Evolutionary conservation across 208 protist species (phyloP), one percentile per base, ranked within the genome.

Genomic region (Novymonas esmeraldas): DNA sequence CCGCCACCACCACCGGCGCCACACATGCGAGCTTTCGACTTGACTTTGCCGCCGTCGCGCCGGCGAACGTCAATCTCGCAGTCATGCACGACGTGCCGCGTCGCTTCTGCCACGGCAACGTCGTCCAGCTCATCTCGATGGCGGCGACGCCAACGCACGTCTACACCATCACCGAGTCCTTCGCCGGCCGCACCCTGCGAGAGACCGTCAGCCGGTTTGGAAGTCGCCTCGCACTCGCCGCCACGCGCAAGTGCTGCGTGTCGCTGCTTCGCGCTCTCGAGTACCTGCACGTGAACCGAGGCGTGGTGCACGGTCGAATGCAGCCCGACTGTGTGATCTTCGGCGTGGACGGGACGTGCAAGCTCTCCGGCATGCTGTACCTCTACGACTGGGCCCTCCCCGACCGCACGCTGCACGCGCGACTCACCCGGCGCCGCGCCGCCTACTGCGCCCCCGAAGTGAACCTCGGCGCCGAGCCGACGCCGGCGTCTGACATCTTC

Each of bases 361-460:
- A 85, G 65, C 59, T 83, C 9, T 52, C 54, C 20, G 78, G 69
- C n/a, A 79, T 81, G 65, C 44, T 26, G 42, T 65, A 72, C 28
- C 58, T 82, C 2, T 76, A 70, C n/a, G 44, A 64, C 6, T 79
- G 68, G 78, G 72, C 73, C 14, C 11, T 20, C 29, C 41, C 49
- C 11, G 45, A 64, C 11, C 56, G 36, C n/a, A 29, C 20, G 46
- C 34, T 54, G 28, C 49, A 62, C 38, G 38, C 29, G 33, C 28
- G 4, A n/a, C 22, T 71, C 14, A 60, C 51, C 6, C 24, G 52
- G 13, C 58, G 67, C 1, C 22, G 34, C n/a, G 58, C 64, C 42
- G 60, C 55, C 29, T 88, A 82, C 63, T 45, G 58, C 48, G 70
- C 66, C 29, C 82, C 78, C 6, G 82, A 88, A 39, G 58, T 84